These are phyloP conservation scores for Carex arenaria DNA, from an alignment of 202 grass and related monocot genomes.

Conservation along the genomic window DNA sequence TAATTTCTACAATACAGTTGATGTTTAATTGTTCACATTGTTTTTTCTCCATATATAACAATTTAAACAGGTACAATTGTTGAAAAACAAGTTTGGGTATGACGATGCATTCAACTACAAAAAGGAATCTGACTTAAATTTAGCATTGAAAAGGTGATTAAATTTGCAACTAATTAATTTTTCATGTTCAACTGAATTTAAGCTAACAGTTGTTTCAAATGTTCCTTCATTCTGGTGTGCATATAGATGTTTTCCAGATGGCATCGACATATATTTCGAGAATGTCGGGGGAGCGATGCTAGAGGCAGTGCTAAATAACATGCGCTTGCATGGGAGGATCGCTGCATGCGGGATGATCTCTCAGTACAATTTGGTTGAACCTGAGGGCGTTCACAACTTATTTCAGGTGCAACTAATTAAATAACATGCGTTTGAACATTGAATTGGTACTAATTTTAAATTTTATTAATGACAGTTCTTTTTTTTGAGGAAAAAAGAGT, in stretches of 20 bases:
- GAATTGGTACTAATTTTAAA: neutral
- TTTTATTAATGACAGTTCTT: neutral
- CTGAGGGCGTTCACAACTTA: slow-evolving; percentile 29
- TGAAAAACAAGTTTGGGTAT: slow-evolving; percentile 47
- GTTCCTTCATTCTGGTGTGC: neutral
- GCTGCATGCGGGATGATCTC: slow-evolving; percentile 56
- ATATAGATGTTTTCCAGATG: slow-evolving; percentile 36
- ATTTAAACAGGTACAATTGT: slow-evolving; percentile 33
- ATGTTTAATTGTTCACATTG: neutral
- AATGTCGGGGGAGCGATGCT: slow-evolving; percentile 41
- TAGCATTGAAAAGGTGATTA: slow-evolving; percentile 18
- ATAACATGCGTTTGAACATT: neutral
- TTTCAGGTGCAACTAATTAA: neutral
- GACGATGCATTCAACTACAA: slow-evolving; percentile 70
- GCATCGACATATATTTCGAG: slow-evolving; percentile 65
- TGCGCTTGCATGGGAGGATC: slow-evolving; percentile 29
- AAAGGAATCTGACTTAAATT: slow-evolving; percentile 22
- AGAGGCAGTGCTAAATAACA: slow-evolving; percentile 37
- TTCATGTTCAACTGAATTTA: no score
- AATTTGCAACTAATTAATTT: neutral
- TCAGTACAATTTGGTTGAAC: slow-evolving; percentile 31
- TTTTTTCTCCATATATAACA: neutral
- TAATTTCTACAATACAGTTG: neutral
- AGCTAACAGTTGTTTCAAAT: neutral
- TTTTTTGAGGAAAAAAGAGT: no score